Conservation (phyloP, 2,329 filamentous ascomycete genomes). For the Trichoderma simmonsii region DNA sequence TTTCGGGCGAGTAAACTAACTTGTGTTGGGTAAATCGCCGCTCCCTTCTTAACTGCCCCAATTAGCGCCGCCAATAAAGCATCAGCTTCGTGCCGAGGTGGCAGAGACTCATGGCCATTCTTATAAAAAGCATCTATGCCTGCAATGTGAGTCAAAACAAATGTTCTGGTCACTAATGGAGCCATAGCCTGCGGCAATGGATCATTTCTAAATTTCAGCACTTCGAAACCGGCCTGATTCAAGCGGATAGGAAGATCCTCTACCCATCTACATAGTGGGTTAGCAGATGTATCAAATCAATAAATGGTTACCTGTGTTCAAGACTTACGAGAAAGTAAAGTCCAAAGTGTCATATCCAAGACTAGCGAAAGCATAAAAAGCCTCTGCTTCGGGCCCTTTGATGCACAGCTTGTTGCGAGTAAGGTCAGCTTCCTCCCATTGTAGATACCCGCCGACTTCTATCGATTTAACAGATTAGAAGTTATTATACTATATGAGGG, state of each 20-base stretch:
- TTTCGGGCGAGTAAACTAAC: not conserved
- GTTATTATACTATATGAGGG: not conserved
- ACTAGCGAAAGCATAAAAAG: not conserved
- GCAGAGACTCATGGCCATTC: not conserved
- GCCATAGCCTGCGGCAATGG: not conserved
- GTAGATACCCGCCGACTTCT: slow-evolving; percentile 1
- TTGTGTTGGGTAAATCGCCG: not conserved
- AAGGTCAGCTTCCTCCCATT: slow-evolving; percentile 2
- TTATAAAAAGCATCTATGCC: not conserved
- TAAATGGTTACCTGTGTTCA: not conserved
- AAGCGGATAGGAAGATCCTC: not conserved
- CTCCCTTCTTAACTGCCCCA: not conserved
- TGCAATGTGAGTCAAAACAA: not conserved
- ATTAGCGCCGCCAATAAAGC: not conserved
- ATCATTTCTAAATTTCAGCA: not conserved
- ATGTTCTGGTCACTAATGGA: not conserved
- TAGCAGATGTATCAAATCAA: not conserved
- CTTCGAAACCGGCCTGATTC: not conserved
- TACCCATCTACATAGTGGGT: not conserved
- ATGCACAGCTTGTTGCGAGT: not conserved
- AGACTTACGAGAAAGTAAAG: not conserved
- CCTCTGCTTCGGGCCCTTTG: not conserved
- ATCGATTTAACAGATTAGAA: not conserved
- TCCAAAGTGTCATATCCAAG: not conserved
- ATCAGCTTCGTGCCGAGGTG: not conserved